A percentile compares a stretch with the other conserved stretches of the same genome.
Conservation (phyloP, 345 rosid species). For the Eucalyptus coolabah region DNA sequence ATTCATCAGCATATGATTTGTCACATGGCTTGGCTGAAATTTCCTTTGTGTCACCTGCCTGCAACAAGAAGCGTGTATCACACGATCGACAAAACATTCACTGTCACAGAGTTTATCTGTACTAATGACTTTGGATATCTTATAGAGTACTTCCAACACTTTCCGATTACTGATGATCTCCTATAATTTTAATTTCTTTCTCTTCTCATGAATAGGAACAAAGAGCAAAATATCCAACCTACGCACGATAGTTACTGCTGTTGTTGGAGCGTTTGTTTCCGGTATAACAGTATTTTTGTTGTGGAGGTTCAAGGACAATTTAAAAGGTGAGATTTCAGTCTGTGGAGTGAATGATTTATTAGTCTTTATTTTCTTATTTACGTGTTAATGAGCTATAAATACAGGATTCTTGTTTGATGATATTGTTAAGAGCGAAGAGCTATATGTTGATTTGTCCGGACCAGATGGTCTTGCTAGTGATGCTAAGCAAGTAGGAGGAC, state of each 20-base stretch:
- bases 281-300: constrained; percentile 13
- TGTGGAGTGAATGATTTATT: not conserved
- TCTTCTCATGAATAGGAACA: constrained; percentile 10
- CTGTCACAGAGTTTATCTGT: not conserved
- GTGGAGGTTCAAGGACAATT: constrained; percentile 29
- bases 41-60: not conserved
- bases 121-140: not conserved
- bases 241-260: constrained; percentile 16
- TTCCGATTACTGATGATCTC: not conserved
- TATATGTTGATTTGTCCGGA: constrained; percentile 30
- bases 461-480: constrained; percentile 16
- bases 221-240: constrained; percentile 9
- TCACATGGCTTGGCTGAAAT: not conserved
- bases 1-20: not conserved
- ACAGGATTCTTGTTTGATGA: constrained; percentile 11
- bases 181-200: not conserved
- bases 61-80: not conserved
- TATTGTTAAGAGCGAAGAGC: constrained; percentile 9
- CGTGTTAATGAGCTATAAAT: not conserved
- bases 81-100: not conserved
- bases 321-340: constrained; percentile 23
- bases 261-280: constrained; percentile 21
- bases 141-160: not conserved
- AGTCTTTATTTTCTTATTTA: not conserved
- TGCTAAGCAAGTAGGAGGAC: constrained; percentile 27